Base-by-base conservation (phyloP, 306 rosid species). In the Carpinus viminea region DNA sequence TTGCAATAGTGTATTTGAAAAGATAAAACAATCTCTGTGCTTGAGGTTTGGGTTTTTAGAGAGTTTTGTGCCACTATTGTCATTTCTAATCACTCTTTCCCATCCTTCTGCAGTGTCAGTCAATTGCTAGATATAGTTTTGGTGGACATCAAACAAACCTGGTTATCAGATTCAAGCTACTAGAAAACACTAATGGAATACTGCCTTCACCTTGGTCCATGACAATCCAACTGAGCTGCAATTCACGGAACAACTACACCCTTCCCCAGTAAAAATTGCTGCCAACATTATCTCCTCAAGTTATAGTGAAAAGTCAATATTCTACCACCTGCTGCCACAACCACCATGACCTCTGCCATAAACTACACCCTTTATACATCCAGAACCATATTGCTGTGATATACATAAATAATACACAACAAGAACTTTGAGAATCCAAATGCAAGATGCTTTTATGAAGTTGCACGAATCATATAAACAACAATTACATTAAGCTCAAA, bases 401-500 rank as follows among this genome's bases (percentile, higher is more conserved):
- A 26, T 60, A 18, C 12, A 70, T 36, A 13, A 45, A 57, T 9
- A 24, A 45, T 2, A 20, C 64, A 15, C 13, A 57, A 10, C 8
- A 52, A 34, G 53, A 64, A 34, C 24, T 61, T 28, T 7, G 17
- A 66, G 75, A 68, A 66, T 55, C 68, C 78, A 73, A 73, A 65
- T 48, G 72, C 78, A 80, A 20, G 50, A 8, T 34, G 78, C 47
- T 76, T 46, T 9, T 36, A 28, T 52, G 50, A 18, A 70, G 71
- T 65, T 71, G 62, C 75, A 77, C 4, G 73, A 73, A 55, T 46
- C 72, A 69, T 59, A 65, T 20, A 11, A 2, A 50, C 41, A 62
- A 45, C 53, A 21, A 68, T 72, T 69, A 24, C 62, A 71, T 76
- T 16, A 20, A 61, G 81, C 71, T 50, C 26, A 78, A 28, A 60